Base-by-base conservation (phyloP, 257 asterid genomes). In the Rehmannia glutinosa region DNA sequence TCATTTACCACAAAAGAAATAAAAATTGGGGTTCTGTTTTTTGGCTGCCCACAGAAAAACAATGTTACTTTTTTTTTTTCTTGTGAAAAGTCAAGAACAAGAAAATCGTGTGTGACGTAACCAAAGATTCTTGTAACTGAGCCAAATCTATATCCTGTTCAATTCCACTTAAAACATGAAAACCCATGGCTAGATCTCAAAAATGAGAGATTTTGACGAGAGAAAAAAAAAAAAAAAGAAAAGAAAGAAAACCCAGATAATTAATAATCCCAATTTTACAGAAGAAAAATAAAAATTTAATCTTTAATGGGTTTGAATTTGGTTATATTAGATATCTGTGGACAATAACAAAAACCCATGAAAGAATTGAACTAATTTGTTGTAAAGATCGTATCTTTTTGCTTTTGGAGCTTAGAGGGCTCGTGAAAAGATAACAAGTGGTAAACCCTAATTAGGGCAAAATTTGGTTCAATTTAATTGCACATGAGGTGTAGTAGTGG, bases 101-200 rank as follows among this genome's bases (percentile, higher is more conserved):
- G 70, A 75, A 79, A 74, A 81, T 79, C 82, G 15, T 77, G 79
- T 50, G 38, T 80, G 88, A 82, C 83, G 79, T 69, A 82, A 84
- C 70, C 62, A 81, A 82, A 86, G 81, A 84, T 86, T 81, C 83
- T 84, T 77, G 69, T 12, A 75, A 64, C 74, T 49, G 54, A 79
- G 77, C 66, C 50, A 64, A 76, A 75, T 81, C 68, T 58, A 57
- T 65, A 43, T 42, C 58, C 73, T 78, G 60, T 74, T 51, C 50
- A 58, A 28, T 50, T 62, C 62, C 56, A 72, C 68, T 76, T 67
- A 57, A 69, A 75, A 67, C 35, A 62, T 52, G 61, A 73, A 68
- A 73, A 62, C 56, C 45, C 69, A 16, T 20, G 54, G 35, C 15
- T 56, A 61, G 35, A 62, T 43, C 55, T 50, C 21, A 27, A 23